Percentiles rank a stretch among this genome's conserved stretches.
These are phyloP conservation scores for Ramalina intermedia DNA, from an alignment of 495 filamentous ascomycete genomes.

Conservation along the genomic window DNA sequence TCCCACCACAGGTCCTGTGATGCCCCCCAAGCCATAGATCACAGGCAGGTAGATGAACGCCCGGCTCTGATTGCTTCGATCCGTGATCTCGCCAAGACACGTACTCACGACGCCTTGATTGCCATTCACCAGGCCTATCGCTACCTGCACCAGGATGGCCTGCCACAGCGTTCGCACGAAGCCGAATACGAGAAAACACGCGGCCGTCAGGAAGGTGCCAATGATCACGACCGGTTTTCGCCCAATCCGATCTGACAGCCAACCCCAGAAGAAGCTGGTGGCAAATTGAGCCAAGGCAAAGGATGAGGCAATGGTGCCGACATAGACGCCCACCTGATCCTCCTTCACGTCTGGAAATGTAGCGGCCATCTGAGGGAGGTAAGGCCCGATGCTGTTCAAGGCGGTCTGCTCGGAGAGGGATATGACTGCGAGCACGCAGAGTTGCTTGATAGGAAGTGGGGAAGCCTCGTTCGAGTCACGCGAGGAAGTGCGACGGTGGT, in stretches of 20 bases:
- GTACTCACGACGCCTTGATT: slow-evolving; percentile 83
- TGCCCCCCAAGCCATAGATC: slow-evolving; percentile 82
- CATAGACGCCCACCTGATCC: slow-evolving; percentile 67
- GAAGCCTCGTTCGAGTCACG: slow-evolving; percentile 28
- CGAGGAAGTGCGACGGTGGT: slow-evolving; percentile 18
- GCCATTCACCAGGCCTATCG: slow-evolving; percentile 89
- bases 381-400: slow-evolving; percentile 91
- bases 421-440: slow-evolving; percentile 72
- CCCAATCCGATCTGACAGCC: slow-evolving; percentile 77
- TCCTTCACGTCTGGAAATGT: slow-evolving; percentile 66
- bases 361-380: slow-evolving; percentile 81
- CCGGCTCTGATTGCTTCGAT: slow-evolving; percentile 79
- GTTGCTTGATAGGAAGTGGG: slow-evolving; percentile 69
- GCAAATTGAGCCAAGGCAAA: slow-evolving; percentile 87
- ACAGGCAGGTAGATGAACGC: slow-evolving; percentile 89
- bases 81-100: slow-evolving; percentile 87
- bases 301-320: slow-evolving; percentile 73
- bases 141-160: slow-evolving; percentile 65
- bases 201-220: slow-evolving; percentile 70
- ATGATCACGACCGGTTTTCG: slow-evolving; percentile 80
- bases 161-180: slow-evolving; percentile 74
- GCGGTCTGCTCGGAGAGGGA: slow-evolving; percentile 90
- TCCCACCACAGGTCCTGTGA: slow-evolving; percentile 84
- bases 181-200: slow-evolving; percentile 75
- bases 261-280: slow-evolving; percentile 92